Base-by-base conservation (phyloP, 371 early-diverging fungal species). In the Circinella umbellata region DNA sequence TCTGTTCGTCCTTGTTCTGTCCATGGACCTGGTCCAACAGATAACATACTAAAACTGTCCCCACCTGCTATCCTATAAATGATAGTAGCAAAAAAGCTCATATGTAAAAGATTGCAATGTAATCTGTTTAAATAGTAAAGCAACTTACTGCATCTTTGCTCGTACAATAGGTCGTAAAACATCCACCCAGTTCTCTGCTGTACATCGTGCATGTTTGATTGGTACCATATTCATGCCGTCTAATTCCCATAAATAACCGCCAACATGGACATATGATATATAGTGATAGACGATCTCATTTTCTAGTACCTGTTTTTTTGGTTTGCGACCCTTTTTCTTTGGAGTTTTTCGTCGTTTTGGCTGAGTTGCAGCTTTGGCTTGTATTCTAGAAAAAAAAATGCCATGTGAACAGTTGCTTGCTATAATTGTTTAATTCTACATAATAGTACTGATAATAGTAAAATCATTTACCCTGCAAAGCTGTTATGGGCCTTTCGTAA, bases 181-280 rank as follows among this genome's bases (percentile, higher is more conserved):
- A n/a, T 59, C 38, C 5, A 61, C 9, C 68, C 68, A 67, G 11
- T 34, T 51, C 4, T 46, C 59, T 49, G n/a, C 5, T 2, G 59
- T 46, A 14, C 37, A 36, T 7, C 47, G 34, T 10, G 61, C 67
- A 10, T 67, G 57, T 27, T 73, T 69, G 38, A 75, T 48, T 3
- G 83, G 81, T 3, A 61, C 55, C 37, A 55, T 55, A 54, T 76
- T 72, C n/a, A 81, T 64, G 20, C 84, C 82, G 53, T 83, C 82
- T 13, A 83, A 68, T 38, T 83, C 84, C 78, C 77, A 80, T 36
- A 78, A 47, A 27, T 59, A 69, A 17, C 84, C 84, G 48, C 70
- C 71, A 36, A 69, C 18, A n/a, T 72, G 70, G 0, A 83, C 70
- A 55, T 67, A 78, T 39, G 74, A 73, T 14, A 76, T 66, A 59